Evolutionary conservation across 2,329 filamentous ascomycete species (phyloP).

Genomic region (Neonectria magnoliae): DNA sequence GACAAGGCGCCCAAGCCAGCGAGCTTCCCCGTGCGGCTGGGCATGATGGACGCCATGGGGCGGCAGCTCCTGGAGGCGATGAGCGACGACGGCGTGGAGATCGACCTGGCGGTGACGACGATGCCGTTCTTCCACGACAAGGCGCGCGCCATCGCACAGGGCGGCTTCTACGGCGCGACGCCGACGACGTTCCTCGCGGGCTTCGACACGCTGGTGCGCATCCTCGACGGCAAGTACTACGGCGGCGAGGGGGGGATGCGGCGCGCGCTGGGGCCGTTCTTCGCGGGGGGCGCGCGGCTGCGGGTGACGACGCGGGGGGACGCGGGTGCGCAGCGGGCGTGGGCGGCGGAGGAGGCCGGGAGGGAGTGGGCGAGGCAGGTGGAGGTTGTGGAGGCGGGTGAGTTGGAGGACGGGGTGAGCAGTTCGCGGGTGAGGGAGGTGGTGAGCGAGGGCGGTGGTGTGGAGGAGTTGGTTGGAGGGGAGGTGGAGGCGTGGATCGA

Average conservation of each 20-base stretch:
- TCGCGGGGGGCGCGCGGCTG: slow-evolving; percentile 67
- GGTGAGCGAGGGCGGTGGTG: slow-evolving; percentile 56
- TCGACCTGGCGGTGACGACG: slow-evolving; percentile 77
- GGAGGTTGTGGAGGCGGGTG: slow-evolving; percentile 64
- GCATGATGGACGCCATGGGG: slow-evolving; percentile 77
- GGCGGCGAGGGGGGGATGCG: slow-evolving; percentile 52
- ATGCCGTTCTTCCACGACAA: slow-evolving; percentile 81
- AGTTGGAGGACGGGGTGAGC: slow-evolving; percentile 59
- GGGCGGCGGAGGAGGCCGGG: slow-evolving; percentile 50
- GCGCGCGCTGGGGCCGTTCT: slow-evolving; percentile 69
- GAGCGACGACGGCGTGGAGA: slow-evolving; percentile 37
- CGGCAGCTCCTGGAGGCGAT: slow-evolving; percentile 57
- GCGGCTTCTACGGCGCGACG: slow-evolving; percentile 52
- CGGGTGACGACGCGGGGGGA: slow-evolving; percentile 72
- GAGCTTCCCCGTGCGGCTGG: slow-evolving; percentile 71
- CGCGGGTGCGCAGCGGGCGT: slow-evolving; percentile 57
- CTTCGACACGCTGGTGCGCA: slow-evolving; percentile 79
- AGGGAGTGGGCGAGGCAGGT: slow-evolving; percentile 68
- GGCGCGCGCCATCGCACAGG: slow-evolving; percentile 63
- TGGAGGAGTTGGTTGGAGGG: slow-evolving; percentile 65
- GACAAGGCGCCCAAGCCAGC: slow-evolving; percentile 75
- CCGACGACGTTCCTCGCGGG: slow-evolving; percentile 76
- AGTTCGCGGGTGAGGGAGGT: slow-evolving; percentile 72
- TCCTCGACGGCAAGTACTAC: slow-evolving; percentile 80
- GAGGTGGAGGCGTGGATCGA: slow-evolving; percentile 68